phyloP scores from a whole-genome alignment of 768 basidiomycete genomes.

The Pleurotus giganteus region DNA sequence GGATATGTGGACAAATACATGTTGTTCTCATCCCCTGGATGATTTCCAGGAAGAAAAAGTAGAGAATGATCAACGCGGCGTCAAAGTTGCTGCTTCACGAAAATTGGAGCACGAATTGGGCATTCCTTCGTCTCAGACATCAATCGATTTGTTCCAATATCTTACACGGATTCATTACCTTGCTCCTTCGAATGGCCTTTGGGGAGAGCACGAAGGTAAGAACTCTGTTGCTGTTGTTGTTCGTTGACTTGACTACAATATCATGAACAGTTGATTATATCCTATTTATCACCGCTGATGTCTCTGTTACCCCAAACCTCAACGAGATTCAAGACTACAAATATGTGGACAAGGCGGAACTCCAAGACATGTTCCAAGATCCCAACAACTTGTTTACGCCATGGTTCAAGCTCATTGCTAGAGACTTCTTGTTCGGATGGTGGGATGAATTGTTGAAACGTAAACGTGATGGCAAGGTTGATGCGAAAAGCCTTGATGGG shows the following conservation, averaged over 20 bases:
- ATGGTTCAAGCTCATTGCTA: conserved; percentile 98
- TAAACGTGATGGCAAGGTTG: conserved; percentile 52
- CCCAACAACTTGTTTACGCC: conserved; percentile 88
- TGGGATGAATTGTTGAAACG: conserved; percentile 88
- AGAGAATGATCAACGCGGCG: conserved; percentile 77
- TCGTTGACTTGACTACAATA: no score
- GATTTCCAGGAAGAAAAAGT: conserved; percentile 86
- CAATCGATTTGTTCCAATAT: conserved; percentile 87
- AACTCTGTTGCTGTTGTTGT: conserved; percentile 4
- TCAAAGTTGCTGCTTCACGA: conserved; percentile 85
- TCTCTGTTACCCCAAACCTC: conserved; percentile 72
- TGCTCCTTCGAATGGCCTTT: conserved; percentile 86
- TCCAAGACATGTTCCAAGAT: conserved; percentile 88
- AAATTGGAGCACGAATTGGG: conserved; percentile 98
- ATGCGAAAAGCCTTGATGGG: conserved; percentile 62
- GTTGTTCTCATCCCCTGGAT: conserved; percentile 94
- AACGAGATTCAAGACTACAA: conserved; percentile 93
- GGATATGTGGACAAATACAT: conserved; percentile 99
- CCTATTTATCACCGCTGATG: conserved; percentile 88
- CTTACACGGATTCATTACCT: conserved; percentile 96
- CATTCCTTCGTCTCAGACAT: conserved; percentile 76
- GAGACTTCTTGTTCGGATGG: conserved; percentile 97
- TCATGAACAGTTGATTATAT: conserved; percentile 86
- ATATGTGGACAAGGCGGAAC: conserved; percentile 89
- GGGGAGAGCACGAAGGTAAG: conserved; percentile 98